Percentiles rank a stretch among this genome's conserved stretches.
phyloP scores from a whole-genome alignment of 345 rosid species.

The Heritiera littoralis region DNA sequence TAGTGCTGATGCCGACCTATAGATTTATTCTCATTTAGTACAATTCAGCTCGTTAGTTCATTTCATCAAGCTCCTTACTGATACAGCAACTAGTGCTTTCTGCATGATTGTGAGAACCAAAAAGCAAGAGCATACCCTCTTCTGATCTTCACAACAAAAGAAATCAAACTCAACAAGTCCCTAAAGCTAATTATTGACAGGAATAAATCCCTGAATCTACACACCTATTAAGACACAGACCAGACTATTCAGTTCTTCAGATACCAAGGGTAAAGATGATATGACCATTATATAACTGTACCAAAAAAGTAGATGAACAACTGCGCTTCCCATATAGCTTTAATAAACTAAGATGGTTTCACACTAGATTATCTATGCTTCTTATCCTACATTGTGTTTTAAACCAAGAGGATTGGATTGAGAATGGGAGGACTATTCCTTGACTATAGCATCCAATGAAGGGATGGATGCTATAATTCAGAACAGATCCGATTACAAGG shows the following conservation, averaged over 20 bases:
- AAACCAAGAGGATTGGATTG: background rate
- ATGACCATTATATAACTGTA: background rate
- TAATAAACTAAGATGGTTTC: background rate
- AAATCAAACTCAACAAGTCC: background rate
- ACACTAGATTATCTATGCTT: slow-evolving; percentile 6
- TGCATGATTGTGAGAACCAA: background rate
- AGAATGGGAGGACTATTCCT: background rate
- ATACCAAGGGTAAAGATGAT: background rate
- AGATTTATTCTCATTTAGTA: background rate
- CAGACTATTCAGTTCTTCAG: background rate
- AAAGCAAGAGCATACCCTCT: background rate
- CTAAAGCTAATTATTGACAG: background rate
- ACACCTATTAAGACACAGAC: background rate
- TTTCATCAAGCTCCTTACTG: background rate
- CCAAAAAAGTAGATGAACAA: background rate
- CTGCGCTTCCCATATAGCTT: background rate
- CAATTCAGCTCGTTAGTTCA: background rate
- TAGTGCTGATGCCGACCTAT: background rate
- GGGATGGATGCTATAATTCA: background rate
- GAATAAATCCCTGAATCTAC: background rate
- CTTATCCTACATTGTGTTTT: background rate
- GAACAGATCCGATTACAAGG: background rate
- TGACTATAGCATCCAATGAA: background rate
- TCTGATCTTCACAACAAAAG: background rate
- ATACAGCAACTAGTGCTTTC: background rate